A percentile compares a stretch with the other conserved stretches of the same genome.
These are phyloP conservation scores for Dovyalis caffra DNA, from an alignment of 345 rosid genomes.

Conservation along the genomic window DNA sequence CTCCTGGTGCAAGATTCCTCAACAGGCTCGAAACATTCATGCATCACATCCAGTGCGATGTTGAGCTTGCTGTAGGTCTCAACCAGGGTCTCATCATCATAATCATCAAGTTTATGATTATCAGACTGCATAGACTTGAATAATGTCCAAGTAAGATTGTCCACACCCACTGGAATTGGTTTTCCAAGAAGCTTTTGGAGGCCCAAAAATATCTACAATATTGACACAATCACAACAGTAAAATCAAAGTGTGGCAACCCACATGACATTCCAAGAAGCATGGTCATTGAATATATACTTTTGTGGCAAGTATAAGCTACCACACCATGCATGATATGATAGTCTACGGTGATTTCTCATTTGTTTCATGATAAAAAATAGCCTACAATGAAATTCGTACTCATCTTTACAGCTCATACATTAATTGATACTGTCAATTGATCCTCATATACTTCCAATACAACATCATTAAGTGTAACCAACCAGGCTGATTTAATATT, in stretches of 20 bases:
- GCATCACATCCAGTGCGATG: conserved; percentile 76
- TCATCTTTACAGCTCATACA: neutral
- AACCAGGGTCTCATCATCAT: conserved; percentile 38
- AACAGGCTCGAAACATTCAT: conserved; percentile 78
- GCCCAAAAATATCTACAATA: conserved; percentile 56
- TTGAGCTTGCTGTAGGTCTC: conserved; percentile 61
- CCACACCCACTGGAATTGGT: conserved; percentile 49
- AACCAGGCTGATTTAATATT: neutral
- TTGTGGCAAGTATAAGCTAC: neutral
- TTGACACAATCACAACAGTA: conserved; percentile 10
- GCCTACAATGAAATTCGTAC: neutral
- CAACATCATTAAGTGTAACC: neutral
- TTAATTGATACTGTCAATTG: neutral
- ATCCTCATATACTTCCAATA: neutral
- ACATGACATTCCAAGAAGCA: neutral
- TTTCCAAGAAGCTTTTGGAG: conserved; percentile 61
- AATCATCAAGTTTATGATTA: conserved; percentile 25
- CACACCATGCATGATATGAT: neutral
- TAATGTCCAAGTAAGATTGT: conserved; percentile 72
- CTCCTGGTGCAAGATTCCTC: conserved; percentile 49
- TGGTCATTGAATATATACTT: neutral
- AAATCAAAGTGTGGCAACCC: conserved; percentile 1
- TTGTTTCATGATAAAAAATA: too few relatives aligned
- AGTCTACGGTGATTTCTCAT: neutral
- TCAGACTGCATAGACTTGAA: conserved; percentile 39